Conservation (phyloP, 2,329 filamentous ascomycete genomes). For the Aspergillus viridinutans region DNA sequence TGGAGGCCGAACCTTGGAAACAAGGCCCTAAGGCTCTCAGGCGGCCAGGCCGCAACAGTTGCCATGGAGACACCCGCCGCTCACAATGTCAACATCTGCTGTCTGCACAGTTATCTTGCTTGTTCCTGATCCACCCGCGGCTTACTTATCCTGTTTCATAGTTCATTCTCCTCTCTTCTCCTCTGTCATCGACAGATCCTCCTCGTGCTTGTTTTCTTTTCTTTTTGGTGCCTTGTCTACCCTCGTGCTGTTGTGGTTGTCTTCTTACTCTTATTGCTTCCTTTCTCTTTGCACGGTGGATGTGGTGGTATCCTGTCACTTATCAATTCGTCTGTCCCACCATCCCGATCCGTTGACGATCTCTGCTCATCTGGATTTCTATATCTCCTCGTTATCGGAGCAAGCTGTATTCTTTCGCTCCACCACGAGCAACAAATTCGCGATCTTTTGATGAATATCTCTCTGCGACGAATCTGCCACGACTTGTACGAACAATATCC, state of each 20-base stretch:
- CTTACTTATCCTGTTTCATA: conserved; percentile 8
- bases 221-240: conserved; percentile 9
- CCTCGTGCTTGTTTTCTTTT: neutral
- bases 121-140: conserved; percentile 8
- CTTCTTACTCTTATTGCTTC: neutral
- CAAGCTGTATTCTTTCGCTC: conserved; percentile 7
- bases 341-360: neutral
- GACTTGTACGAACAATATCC: conserved; percentile 13
- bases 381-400: conserved; percentile 22
- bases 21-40: conserved; percentile 12
- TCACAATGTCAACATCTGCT: conserved; percentile 25
- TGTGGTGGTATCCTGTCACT: conserved; percentile 10
- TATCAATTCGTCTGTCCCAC: conserved; percentile 9
- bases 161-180: conserved; percentile 5
- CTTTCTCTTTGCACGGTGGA: neutral
- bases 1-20: conserved; percentile 7
- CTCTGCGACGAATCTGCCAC: conserved; percentile 15
- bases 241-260: conserved; percentile 3
- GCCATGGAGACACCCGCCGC: conserved; percentile 31
- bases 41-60: conserved; percentile 22
- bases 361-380: neutral
- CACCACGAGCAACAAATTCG: conserved; percentile 12
- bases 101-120: neutral
- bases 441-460: conserved; percentile 11
- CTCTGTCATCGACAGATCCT: neutral